phyloP scores from a whole-genome alignment of 345 rosid species.

The Salix viminalis region DNA sequence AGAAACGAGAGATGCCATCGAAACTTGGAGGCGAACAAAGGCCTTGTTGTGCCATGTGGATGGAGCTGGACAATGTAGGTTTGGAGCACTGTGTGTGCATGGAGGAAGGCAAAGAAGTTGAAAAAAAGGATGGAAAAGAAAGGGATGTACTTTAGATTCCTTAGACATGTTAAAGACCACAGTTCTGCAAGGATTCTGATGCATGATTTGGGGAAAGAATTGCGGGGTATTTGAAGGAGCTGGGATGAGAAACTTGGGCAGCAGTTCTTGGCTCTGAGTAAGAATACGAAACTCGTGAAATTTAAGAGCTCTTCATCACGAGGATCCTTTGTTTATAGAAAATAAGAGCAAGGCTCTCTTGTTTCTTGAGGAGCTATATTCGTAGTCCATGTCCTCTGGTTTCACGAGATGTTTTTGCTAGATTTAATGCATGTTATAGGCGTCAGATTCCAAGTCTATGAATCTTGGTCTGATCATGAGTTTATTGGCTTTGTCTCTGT shows the following conservation, averaged over 20 bases:
- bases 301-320: constrained; percentile 92
- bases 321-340: constrained; percentile 58
- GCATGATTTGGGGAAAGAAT: constrained; percentile 39
- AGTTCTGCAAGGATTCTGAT: constrained; percentile 13
- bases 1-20: constrained; percentile 75
- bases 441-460: not conserved
- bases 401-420: constrained; percentile 61
- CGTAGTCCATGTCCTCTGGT: not conserved
- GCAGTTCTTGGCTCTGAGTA: constrained; percentile 19
- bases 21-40: constrained; percentile 42
- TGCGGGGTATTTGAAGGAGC: constrained; percentile 55
- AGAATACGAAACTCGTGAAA: constrained; percentile 89
- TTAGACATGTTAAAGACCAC: constrained; percentile 23
- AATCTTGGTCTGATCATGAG: constrained; percentile 7
- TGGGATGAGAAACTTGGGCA: constrained; percentile 19
- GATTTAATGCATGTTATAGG: constrained; percentile 31
- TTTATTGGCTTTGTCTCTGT: not conserved
- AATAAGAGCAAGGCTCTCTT: constrained; percentile 19
- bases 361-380: constrained; percentile 19
- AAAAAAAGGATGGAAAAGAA: constrained; percentile 25
- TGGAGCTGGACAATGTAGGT: constrained; percentile 88
- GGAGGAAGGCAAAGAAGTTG: constrained; percentile 26
- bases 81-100: constrained; percentile 30
- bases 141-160: constrained; percentile 32
- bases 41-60: constrained; percentile 42